Conservation (phyloP, 192 early-diverging fungal genomes). For the Phlyctochytrium bullatum region DNA sequence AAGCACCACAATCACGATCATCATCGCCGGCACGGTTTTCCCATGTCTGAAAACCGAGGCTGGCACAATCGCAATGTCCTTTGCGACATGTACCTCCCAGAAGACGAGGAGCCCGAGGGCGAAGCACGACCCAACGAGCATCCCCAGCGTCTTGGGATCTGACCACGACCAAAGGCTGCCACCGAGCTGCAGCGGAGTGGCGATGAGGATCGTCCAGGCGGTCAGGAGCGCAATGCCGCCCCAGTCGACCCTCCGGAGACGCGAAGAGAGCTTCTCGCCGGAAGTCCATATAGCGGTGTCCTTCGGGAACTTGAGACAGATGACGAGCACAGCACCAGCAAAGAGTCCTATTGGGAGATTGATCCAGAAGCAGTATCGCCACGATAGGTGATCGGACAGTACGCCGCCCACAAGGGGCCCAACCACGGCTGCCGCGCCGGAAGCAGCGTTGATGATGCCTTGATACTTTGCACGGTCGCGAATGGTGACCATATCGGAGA, state of each 20-base stretch:
- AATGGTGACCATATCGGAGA: slow-evolving; percentile 76
- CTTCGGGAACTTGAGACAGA: slow-evolving; percentile 65
- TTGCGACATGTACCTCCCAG: slow-evolving; percentile 58
- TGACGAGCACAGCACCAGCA: slow-evolving; percentile 53
- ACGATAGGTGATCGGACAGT: slow-evolving; percentile 55
- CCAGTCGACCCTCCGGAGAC: slow-evolving; percentile 71
- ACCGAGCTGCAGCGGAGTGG: slow-evolving; percentile 72
- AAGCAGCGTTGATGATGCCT: slow-evolving; percentile 68
- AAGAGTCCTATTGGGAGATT: slow-evolving; percentile 79
- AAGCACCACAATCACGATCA: slow-evolving; percentile 33
- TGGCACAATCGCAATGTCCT: slow-evolving; percentile 74
- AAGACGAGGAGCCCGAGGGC: slow-evolving; percentile 52
- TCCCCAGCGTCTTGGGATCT: slow-evolving; percentile 55
- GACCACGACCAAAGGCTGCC: slow-evolving; percentile 65
- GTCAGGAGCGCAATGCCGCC: slow-evolving; percentile 56
- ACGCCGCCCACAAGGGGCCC: slow-evolving; percentile 79
- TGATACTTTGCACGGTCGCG: slow-evolving; percentile 78
- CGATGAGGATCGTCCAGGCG: slow-evolving; percentile 56
- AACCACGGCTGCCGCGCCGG: slow-evolving; percentile 69
- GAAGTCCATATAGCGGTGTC: slow-evolving; percentile 44
- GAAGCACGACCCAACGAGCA: slow-evolving; percentile 61
- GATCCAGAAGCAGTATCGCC: slow-evolving; percentile 71
- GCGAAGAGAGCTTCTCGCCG: slow-evolving; percentile 66
- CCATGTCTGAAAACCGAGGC: slow-evolving; percentile 54
- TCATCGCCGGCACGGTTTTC: slow-evolving; percentile 28